Evolutionary conservation across 495 filamentous ascomycete genomes (phyloP).

Genomic region (Hypoxylon subgilvum): DNA sequence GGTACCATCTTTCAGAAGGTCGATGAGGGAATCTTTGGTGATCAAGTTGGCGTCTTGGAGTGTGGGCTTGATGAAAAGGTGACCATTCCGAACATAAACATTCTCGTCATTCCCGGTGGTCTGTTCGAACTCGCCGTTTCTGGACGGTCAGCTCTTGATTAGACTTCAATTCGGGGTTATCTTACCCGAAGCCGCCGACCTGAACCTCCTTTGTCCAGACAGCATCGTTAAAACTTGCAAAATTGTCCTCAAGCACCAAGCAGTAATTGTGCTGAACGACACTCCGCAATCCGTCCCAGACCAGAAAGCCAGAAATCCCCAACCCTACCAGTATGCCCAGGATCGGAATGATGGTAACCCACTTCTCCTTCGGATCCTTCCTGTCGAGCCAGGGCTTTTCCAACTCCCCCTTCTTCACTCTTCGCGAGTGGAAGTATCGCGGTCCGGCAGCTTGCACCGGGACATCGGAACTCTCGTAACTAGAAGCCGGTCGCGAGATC

Average conservation of each 20-base stretch:
- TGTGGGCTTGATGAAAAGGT: constrained; percentile 77
- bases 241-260: constrained; percentile 72
- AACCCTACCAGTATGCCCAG: constrained; percentile 71
- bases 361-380: constrained; percentile 79
- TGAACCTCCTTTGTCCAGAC: constrained; percentile 82
- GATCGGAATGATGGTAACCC: constrained; percentile 79
- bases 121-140: constrained; percentile 81
- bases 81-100: constrained; percentile 70
- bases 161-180: background rate
- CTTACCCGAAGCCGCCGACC: constrained; percentile 83
- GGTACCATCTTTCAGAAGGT: constrained; percentile 66
- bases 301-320: constrained; percentile 67
- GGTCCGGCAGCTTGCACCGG: constrained; percentile 44
- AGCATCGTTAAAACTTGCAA: constrained; percentile 61
- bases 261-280: constrained; percentile 80
- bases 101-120: constrained; percentile 75
- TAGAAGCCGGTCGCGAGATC: constrained; percentile 60
- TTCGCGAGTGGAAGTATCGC: constrained; percentile 76
- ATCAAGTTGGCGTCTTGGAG: constrained; percentile 71
- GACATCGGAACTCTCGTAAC: constrained; percentile 56
- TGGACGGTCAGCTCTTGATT: constrained; percentile 39
- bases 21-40: constrained; percentile 65
- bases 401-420: constrained; percentile 71
- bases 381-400: constrained; percentile 73
- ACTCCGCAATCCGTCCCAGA: constrained; percentile 71